phyloP scores from a whole-genome alignment of 805 yeast genomes.

The Lachancea lanzarotensis region DNA sequence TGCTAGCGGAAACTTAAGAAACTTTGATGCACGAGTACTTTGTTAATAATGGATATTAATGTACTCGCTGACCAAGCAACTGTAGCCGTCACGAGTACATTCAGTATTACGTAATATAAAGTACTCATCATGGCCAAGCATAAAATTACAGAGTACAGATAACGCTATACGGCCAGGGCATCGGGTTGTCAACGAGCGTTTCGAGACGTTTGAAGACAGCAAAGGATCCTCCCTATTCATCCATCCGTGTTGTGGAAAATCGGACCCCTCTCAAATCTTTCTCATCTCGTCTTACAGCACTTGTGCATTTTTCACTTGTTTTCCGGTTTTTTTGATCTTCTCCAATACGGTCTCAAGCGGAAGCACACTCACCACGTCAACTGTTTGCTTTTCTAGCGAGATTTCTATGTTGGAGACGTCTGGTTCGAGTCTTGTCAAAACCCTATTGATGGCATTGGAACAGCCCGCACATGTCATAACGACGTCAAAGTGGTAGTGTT shows the following conservation, averaged over 20 bases:
- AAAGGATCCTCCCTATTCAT: no score
- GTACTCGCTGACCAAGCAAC: not conserved
- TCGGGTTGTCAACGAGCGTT: no score
- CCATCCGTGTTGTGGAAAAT: no score
- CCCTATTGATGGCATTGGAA: slow-evolving; percentile 79
- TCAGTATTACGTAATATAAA: not conserved
- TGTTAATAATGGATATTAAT: not conserved
- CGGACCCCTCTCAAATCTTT: no score
- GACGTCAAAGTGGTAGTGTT: slow-evolving; percentile 74
- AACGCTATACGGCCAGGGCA: slow-evolving; percentile 16
- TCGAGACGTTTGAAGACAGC: no score
- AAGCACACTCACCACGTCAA: slow-evolving; percentile 61
- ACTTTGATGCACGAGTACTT: not conserved
- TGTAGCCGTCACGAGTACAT: not conserved
- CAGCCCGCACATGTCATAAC: slow-evolving; percentile 86
- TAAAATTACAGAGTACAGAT: not conserved
- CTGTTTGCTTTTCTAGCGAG: slow-evolving; percentile 74
- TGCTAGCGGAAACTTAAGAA: no score
- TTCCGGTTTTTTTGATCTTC: slow-evolving; percentile 86
- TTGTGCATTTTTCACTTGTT: slow-evolving; percentile 65
- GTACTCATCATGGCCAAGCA: not conserved
- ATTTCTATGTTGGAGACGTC: slow-evolving; percentile 61
- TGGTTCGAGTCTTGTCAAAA: slow-evolving; percentile 61
- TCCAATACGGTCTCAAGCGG: slow-evolving; percentile 73
- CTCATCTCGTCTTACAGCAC: slow-evolving; percentile 30